A percentile compares a stretch with the other conserved stretches of the same genome.
phyloP scores from a whole-genome alignment of 2,329 filamentous ascomycete species.

The Fusarium camptoceras region DNA sequence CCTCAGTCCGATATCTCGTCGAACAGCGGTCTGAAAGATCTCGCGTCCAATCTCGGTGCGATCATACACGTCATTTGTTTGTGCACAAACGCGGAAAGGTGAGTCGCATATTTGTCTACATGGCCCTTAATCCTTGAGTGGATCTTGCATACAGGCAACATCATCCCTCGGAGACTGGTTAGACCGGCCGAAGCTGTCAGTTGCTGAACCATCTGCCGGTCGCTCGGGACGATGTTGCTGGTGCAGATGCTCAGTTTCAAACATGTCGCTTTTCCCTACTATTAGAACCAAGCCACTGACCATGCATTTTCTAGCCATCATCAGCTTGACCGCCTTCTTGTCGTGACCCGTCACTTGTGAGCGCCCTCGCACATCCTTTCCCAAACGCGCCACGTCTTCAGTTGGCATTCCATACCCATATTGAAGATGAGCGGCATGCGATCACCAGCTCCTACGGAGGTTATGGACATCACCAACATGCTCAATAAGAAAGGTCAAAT shows the following conservation, averaged over 20 bases:
- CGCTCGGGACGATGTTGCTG: constrained; percentile 7
- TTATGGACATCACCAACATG: constrained; percentile 66
- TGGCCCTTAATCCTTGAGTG: constrained; percentile 18
- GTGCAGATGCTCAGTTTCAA: constrained; percentile 13
- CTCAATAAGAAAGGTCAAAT: constrained; percentile 61
- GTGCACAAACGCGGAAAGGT: constrained; percentile 39
- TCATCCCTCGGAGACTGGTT: constrained; percentile 12
- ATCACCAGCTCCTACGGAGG: constrained; percentile 60
- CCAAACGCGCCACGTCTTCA: constrained; percentile 41
- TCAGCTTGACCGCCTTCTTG: constrained; percentile 42
- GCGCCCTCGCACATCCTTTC: constrained; percentile 36
- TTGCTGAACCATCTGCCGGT: constrained; percentile 19
- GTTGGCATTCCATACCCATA: constrained; percentile 28
- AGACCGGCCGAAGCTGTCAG: constrained; percentile 11
- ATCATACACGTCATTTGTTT: constrained; percentile 41
- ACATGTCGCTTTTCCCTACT: neutral
- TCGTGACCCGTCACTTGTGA: constrained; percentile 43
- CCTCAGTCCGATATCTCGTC: constrained; percentile 19
- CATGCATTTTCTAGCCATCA: constrained; percentile 33
- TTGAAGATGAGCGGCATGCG: constrained; percentile 53
- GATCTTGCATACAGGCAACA: constrained; percentile 19
- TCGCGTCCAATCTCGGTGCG: constrained; percentile 27
- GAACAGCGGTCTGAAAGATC: constrained; percentile 34
- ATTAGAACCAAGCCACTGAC: constrained; percentile 32
- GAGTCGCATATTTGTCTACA: constrained; percentile 32